Percentiles rank a stretch among this genome's conserved stretches.
Evolutionary conservation across 805 yeast species (phyloP).

Genomic region (Limtongia smithiae): DNA sequence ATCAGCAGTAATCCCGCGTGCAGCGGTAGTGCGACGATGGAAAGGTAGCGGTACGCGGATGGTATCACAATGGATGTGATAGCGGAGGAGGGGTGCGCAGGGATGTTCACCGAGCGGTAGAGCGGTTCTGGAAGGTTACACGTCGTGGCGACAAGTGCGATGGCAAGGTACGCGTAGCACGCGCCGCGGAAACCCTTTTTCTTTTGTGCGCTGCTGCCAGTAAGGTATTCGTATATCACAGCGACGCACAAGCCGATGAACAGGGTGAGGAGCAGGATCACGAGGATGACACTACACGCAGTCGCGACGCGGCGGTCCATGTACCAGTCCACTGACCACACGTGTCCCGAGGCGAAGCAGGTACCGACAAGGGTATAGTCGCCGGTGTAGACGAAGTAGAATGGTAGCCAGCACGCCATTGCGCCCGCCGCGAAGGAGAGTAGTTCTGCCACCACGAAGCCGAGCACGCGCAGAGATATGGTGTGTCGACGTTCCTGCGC

Average conservation of each 20-base stretch:
- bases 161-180: conserved; percentile 3
- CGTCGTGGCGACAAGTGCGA: conserved; percentile 3
- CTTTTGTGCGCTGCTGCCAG: conserved; percentile 1
- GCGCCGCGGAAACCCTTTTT: too few species aligned
- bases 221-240: not conserved
- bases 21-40: conserved; percentile 9
- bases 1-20: conserved; percentile 11
- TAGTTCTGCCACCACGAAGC: not conserved
- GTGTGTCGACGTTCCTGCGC: not conserved
- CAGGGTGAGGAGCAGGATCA: not conserved
- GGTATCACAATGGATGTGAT: conserved; percentile 3
- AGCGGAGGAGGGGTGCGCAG: not conserved
- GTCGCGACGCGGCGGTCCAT: conserved; percentile 20
- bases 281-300: conserved; percentile 8
- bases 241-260: conserved; percentile 6
- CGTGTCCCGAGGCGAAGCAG: conserved; percentile 14
- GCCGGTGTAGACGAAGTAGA: conserved; percentile 20
- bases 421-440: conserved; percentile 5
- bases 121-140: not conserved
- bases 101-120: not conserved
- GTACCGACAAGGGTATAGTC: conserved; percentile 14
- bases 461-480: conserved; percentile 2
- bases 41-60: not conserved
- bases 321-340: conserved; percentile 15
- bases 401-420: conserved; percentile 18